Percentiles rank a stretch among this genome's conserved stretches.
These are phyloP conservation scores for Didymella pomorum DNA, from an alignment of 2,329 filamentous ascomycete genomes.

Conservation along the genomic window DNA sequence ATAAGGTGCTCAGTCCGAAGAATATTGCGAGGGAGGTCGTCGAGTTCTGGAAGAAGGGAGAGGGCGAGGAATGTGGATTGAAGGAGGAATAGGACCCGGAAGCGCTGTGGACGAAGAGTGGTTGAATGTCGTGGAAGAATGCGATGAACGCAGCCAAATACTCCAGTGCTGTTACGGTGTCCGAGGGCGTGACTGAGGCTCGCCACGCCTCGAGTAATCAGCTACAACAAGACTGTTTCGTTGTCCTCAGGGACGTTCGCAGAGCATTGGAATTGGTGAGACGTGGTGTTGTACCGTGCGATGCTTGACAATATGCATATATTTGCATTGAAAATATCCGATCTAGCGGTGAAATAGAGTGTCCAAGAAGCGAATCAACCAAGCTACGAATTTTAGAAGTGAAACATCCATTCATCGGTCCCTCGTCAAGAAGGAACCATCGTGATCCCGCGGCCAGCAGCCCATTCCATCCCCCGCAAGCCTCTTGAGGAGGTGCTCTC, in stretches of 20 bases:
- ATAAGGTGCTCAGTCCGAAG: slow-evolving; percentile 54
- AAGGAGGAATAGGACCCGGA: slow-evolving; percentile 25
- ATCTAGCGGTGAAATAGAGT: slow-evolving; percentile 11
- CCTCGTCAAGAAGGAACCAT: slow-evolving; percentile 18
- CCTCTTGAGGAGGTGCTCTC: too few relatives aligned
- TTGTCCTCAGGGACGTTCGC: too few relatives aligned
- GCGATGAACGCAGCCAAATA: too few relatives aligned
- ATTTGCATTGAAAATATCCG: slow-evolving; percentile 10
- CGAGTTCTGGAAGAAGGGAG: slow-evolving; percentile 53
- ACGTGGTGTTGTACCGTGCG: too few relatives aligned
- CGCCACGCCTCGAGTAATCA: too few relatives aligned
- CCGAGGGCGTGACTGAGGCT: too few relatives aligned
- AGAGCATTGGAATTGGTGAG: too few relatives aligned
- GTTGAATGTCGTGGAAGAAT: too few relatives aligned
- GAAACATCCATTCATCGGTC: slow-evolving; percentile 14
- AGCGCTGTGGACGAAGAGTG: too few relatives aligned
- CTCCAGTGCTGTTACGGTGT: too few relatives aligned
- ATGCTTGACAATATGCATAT: too few relatives aligned
- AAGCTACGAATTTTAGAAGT: slow-evolving; percentile 6
- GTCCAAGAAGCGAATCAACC: slow-evolving; percentile 16
- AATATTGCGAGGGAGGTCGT: slow-evolving; percentile 58
- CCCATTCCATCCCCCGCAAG: background rate
- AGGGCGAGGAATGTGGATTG: slow-evolving; percentile 53
- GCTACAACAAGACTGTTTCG: too few relatives aligned
- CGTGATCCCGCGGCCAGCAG: background rate